Conservation (phyloP, 441 rosid species). For the Erysimum cheiri region DNA sequence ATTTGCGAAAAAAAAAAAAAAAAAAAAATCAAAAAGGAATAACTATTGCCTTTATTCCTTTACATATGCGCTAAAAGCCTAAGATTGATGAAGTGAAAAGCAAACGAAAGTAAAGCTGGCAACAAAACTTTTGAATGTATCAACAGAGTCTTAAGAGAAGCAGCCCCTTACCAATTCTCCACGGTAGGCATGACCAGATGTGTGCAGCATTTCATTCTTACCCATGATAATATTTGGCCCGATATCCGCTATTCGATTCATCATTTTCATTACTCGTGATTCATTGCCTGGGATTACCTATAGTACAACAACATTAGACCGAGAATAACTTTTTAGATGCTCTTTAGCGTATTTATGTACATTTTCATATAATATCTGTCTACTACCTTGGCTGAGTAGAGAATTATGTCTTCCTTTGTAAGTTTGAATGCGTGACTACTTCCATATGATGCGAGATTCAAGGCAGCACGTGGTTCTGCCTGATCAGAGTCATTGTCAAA, state of each 20-base stretch:
- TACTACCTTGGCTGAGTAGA: conserved; percentile 92
- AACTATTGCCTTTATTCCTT: not conserved
- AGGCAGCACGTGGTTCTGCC: conserved; percentile 99
- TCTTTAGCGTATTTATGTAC: not conserved
- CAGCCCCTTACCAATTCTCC: conserved; percentile 76
- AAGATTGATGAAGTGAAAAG: conserved; percentile 5
- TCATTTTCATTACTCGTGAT: conserved; percentile 95
- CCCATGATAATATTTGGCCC: conserved; percentile 94
- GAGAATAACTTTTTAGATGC: not conserved
- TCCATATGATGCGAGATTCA: conserved; percentile 97
- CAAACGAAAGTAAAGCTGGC: conserved; percentile 1
- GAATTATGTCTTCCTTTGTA: conserved; percentile 79
- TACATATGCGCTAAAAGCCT: not conserved
- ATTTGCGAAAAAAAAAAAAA: not conserved
- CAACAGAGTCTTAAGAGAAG: conserved; percentile 13
- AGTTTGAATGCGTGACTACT: conserved; percentile 87
- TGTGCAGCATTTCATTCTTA: conserved; percentile 80
- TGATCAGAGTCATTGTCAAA: conserved; percentile 52
- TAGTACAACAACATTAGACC: conserved; percentile 31
- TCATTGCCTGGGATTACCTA: conserved; percentile 99
- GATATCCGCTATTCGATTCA: conserved; percentile 90
- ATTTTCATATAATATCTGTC: conserved; percentile 18
- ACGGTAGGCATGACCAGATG: conserved; percentile 97
- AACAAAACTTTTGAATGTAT: conserved; percentile 9
- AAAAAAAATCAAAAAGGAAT: not conserved